Base-by-base conservation (phyloP, 768 basidiomycete genomes). In the Russula sp. region DNA sequence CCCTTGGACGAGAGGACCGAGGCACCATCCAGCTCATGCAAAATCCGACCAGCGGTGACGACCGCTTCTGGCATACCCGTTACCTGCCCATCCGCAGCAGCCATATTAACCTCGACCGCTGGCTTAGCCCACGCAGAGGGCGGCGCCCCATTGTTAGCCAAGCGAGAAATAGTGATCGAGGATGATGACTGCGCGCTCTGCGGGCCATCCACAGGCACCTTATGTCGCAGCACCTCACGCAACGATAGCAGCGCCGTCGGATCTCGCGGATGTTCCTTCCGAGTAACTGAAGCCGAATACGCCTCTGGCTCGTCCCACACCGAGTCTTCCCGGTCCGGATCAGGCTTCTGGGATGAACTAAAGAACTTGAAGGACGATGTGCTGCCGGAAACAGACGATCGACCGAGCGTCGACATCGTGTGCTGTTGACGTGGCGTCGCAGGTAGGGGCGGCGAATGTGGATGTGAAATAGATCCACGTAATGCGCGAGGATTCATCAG, bases 261-360 rank as follows among this genome's bases (percentile, higher is more conserved):
- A 66, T 89, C 88, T 20, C 82, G 79, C 0, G 84, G 81, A 67
- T 86, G 81, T 62, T 87, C 85, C 70, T 84, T 88, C 13, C 88
- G 76, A 32, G 79, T 80, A 62, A 88, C 82, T 14, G 83, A 78
- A 0, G 85, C 81, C 1, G 85, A 84, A 67, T 79, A 86, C 8
- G 78, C 69, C 69, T 90, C 89, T 0, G 82, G 79, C 65, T 84
- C 84, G 63, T 84, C 79, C 85, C 84, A 86, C 4, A 82, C 73
- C 0, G 76, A 76, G 66, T 79, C 81, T 46, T 84, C 85, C 42
- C 79, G 75, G 70, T 88, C 87, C 4, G 87, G 85, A 69, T 89
- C 85, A 0, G 80, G 84, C 49, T 78, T 77, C 2, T 72, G 71
- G 20, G 77, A 66, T 2, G 79, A 71, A 2, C 79, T 68, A 66